These are phyloP conservation scores for Rehmannia glutinosa DNA, from an alignment of 257 asterid genomes.

Conservation along the genomic window DNA sequence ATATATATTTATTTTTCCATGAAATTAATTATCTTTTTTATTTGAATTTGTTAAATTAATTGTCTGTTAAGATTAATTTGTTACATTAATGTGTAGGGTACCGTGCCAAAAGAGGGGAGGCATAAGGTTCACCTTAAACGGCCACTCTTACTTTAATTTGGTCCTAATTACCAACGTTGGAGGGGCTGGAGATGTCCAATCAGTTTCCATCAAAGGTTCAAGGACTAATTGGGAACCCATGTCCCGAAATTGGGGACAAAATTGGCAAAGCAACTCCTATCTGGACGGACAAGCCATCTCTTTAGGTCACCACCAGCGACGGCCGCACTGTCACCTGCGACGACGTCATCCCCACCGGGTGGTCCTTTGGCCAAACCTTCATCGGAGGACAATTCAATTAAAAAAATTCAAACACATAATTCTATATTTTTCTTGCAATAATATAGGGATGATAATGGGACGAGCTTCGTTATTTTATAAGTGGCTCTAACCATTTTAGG, in stretches of 20 bases:
- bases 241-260: conserved; percentile 61
- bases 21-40: too few relatives aligned
- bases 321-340: conserved; percentile 27
- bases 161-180: conserved; percentile 50
- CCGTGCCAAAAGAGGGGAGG: conserved; percentile 51
- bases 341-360: conserved; percentile 32
- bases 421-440: too few relatives aligned
- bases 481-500: conserved; percentile 20
- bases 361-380: conserved; percentile 48
- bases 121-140: conserved; percentile 46
- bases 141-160: conserved; percentile 54
- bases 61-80: too few relatives aligned
- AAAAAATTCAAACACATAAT: too few relatives aligned
- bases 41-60: too few relatives aligned
- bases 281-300: conserved; percentile 49
- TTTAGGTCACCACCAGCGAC: conserved; percentile 45
- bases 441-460: not conserved
- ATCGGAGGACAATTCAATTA: conserved; percentile 34
- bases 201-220: conserved; percentile 44
- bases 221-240: conserved; percentile 39
- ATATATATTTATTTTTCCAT: too few relatives aligned
- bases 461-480: conserved; percentile 14
- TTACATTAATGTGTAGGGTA: conserved; percentile 25
- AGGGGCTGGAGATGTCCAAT: conserved; percentile 52
- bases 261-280: conserved; percentile 49